Percentiles rank a stretch among this genome's conserved stretches.
Conservation (phyloP, 2,329 filamentous ascomycete genomes). For the Stachybotrys elegans region DNA sequence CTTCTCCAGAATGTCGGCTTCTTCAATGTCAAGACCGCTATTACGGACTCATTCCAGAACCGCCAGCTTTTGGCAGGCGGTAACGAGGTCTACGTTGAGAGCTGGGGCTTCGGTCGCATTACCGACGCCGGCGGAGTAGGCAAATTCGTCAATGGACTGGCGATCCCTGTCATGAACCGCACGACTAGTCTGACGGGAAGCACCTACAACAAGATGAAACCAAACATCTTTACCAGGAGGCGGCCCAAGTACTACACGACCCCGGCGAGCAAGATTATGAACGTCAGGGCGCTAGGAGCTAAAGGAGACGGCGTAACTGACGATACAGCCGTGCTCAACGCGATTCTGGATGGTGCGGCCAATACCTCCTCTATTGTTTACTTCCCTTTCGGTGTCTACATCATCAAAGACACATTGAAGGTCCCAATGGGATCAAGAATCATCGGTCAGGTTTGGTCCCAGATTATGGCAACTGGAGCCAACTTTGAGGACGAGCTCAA, state of each 20-base stretch:
- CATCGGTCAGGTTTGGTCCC: slow-evolving; percentile 37
- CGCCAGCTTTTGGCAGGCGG: too few relatives aligned
- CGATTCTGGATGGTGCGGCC: neutral
- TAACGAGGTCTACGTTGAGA: too few relatives aligned
- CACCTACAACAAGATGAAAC: neutral
- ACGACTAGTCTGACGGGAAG: neutral
- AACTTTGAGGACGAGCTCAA: slow-evolving; percentile 37
- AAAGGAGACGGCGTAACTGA: slow-evolving; percentile 4
- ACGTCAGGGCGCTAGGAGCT: slow-evolving; percentile 11
- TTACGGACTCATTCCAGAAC: too few relatives aligned
- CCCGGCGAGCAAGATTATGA: slow-evolving; percentile 9
- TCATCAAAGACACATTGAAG: slow-evolving; percentile 35
- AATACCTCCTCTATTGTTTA: neutral
- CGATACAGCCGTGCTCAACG: neutral
- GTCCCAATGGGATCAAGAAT: slow-evolving; percentile 37
- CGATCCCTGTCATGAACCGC: slow-evolving; percentile 7
- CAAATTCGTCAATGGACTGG: slow-evolving; percentile 6
- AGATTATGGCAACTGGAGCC: slow-evolving; percentile 40
- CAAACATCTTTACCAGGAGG: too few relatives aligned
- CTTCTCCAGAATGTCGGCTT: neutral
- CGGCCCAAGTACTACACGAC: neutral
- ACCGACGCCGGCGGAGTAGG: slow-evolving; percentile 4
- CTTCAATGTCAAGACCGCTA: too few relatives aligned
- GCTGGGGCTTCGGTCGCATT: slow-evolving; percentile 7
- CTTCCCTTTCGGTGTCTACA: slow-evolving; percentile 35